Conservation (phyloP, 2,329 filamentous ascomycete genomes). For the Ophiocordyceps sinensis region DNA sequence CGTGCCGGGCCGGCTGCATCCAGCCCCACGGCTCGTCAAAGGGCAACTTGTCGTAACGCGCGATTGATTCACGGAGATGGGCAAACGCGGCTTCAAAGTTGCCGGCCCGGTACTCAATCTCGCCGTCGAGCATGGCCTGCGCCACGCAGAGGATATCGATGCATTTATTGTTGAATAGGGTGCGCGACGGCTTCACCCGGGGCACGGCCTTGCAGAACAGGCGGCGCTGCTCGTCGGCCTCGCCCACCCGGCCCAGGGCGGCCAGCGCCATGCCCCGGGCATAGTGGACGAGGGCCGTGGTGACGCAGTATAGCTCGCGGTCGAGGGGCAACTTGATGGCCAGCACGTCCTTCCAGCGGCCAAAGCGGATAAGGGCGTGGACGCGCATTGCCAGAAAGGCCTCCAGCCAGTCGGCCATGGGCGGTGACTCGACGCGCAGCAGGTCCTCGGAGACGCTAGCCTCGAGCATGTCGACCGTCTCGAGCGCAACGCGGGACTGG, state of each 20-base stretch:
- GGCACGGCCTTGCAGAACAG: slow-evolving; percentile 36
- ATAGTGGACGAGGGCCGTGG: slow-evolving; percentile 54
- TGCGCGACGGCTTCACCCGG: slow-evolving; percentile 42
- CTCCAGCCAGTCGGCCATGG: slow-evolving; percentile 71
- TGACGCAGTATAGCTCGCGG: slow-evolving; percentile 48
- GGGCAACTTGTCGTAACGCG: slow-evolving; percentile 45
- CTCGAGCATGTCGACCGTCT: slow-evolving; percentile 46
- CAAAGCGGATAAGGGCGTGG: slow-evolving; percentile 61
- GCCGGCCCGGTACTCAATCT: slow-evolving; percentile 53
- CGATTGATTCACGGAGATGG: slow-evolving; percentile 41
- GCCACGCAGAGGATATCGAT: slow-evolving; percentile 47
- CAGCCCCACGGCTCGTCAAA: slow-evolving; percentile 69
- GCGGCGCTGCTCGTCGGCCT: slow-evolving; percentile 36
- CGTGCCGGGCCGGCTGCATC: slow-evolving; percentile 64
- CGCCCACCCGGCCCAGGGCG: slow-evolving; percentile 35
- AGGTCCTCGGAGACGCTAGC: slow-evolving; percentile 46
- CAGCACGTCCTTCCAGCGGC: slow-evolving; percentile 53
- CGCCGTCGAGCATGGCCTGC: slow-evolving; percentile 55
- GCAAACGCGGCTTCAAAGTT: slow-evolving; percentile 44
- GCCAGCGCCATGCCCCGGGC: slow-evolving; percentile 54
- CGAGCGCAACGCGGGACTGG: slow-evolving; percentile 44
- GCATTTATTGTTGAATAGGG: slow-evolving; percentile 27
- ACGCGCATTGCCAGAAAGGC: slow-evolving; percentile 52
- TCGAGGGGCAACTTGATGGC: slow-evolving; percentile 42
- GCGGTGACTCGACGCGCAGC: slow-evolving; percentile 48